Base-by-base conservation (phyloP, 2,329 filamentous ascomycete species). In the Rhexocercosporidium sp. region DNA sequence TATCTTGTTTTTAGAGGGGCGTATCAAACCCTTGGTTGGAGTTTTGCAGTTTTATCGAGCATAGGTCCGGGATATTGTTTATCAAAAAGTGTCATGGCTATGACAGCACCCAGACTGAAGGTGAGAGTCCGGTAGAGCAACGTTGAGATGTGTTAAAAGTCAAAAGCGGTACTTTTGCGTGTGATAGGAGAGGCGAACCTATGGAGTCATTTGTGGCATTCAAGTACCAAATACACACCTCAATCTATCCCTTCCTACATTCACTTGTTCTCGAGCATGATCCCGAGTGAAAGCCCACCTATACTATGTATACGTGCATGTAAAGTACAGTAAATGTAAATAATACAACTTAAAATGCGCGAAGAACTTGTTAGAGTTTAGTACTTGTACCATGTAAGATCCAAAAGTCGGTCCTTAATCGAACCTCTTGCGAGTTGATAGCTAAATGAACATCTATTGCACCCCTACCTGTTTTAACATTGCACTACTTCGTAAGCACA, bases 1-100 rank as follows among this genome's bases (percentile, higher is more conserved):
- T 54, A 22, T 59, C 29, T 7, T 56, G 49, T 11, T 57, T 64
- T 57, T 65, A 69, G 65, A 69, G 61, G 51, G 20, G 53, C 54
- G 34, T 54, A 59, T 37, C 39, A 59, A 51, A 20, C 39, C 65
- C 46, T 57, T 49, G 41, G 51, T 37, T 18, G 66, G 66, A 63
- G 66, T 65, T 56, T 63, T 41, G 34, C 34, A 57, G 49, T 31
- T 44, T 49, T 56, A 47, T 54, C 14, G 34, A 53, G 64, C 64
- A 66, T 61, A 31, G 20, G 37, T 54, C 37, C 25, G 34, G 64
- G 34, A 22, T 59, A 51, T 60, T 65, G 22, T 47, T 29, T n/a
- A 25, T 59, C 41, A 46, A 65, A 65, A 65, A 59, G n/a, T 27
- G 62, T 34, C 47, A 41, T 53, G 56, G 62, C 44, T 29, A 51